These are phyloP conservation scores for Anisodus tanguticus DNA, from an alignment of 257 asterid species.

Conservation along the genomic window DNA sequence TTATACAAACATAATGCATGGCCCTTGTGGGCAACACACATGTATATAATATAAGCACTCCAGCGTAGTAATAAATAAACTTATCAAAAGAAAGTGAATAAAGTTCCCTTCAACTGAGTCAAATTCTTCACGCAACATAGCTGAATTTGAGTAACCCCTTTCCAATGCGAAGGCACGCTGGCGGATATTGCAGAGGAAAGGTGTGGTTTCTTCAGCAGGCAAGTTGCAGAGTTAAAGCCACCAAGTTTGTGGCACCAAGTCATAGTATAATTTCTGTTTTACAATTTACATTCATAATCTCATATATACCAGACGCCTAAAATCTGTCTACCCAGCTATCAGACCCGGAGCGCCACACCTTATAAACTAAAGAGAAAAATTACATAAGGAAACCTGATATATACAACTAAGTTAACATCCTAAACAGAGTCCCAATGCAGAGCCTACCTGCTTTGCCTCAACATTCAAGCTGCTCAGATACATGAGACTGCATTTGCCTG, in stretches of 20 bases:
- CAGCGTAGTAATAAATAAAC: not conserved
- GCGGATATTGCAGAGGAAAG: not conserved
- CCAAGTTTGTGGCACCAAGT: conserved; percentile 26
- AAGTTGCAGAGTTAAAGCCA: conserved; percentile 22
- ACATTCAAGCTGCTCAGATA: not conserved
- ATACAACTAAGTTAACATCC: conserved; percentile 14
- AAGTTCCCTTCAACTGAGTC: not conserved
- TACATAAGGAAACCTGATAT: conserved; percentile 19
- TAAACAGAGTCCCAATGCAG: conserved; percentile 45
- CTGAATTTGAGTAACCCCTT: not conserved
- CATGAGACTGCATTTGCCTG: conserved; percentile 27
- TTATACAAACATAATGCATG: not conserved
- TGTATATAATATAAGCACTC: not conserved
- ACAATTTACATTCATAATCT: conserved; percentile 17
- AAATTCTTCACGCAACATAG: not conserved
- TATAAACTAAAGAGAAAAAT: not conserved
- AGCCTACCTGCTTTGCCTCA: conserved; percentile 39
- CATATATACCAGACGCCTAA: not conserved
- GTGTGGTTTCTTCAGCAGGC: not conserved
- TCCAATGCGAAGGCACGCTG: not conserved
- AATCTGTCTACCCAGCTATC: not conserved
- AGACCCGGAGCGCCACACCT: not conserved
- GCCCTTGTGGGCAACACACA: not conserved
- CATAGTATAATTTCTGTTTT: not conserved
- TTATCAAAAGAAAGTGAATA: not conserved